Evolutionary conservation across 108 stramenopile genomes (phyloP).

Genomic region (Nannochloropsis oceanica): DNA sequence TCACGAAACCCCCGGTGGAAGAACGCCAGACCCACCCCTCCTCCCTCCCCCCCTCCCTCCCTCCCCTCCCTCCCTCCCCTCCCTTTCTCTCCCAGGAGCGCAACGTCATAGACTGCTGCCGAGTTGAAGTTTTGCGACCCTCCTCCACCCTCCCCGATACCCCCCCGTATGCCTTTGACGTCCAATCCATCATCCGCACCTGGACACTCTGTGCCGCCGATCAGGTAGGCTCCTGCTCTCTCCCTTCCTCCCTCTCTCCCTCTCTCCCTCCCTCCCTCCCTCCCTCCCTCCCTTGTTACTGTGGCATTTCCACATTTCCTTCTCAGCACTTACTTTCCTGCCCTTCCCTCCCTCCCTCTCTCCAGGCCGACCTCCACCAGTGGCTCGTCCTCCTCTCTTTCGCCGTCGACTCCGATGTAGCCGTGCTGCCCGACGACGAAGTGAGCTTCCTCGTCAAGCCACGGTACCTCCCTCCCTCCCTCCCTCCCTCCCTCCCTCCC

Average conservation of each 20-base stretch:
- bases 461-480: too few relatives aligned
- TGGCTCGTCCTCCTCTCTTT: slow-evolving; percentile 23
- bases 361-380: slow-evolving; percentile 9
- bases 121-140: slow-evolving; percentile 19
- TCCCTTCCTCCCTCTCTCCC: neutral
- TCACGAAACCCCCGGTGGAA: neutral
- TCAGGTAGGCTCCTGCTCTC: neutral
- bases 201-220: slow-evolving; percentile 26
- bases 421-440: slow-evolving; percentile 32
- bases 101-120: slow-evolving; percentile 21
- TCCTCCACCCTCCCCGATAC: slow-evolving; percentile 1
- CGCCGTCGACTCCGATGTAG: slow-evolving; percentile 25
- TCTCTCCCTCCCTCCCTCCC: too few relatives aligned
- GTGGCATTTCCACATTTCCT: too few relatives aligned
- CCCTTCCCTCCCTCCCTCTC: too few relatives aligned
- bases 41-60: neutral
- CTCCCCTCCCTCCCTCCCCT: neutral
- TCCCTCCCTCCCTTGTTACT: too few relatives aligned
- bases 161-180: slow-evolving; percentile 24
- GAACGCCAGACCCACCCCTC: too few relatives aligned
- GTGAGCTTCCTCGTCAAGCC: slow-evolving; percentile 23
- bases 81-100: slow-evolving; percentile 3
- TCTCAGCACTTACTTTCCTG: too few relatives aligned
- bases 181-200: slow-evolving; percentile 20
- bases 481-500: too few relatives aligned